A percentile compares a stretch with the other conserved stretches of the same genome.
phyloP scores from a whole-genome alignment of 805 yeast species.

The Candida palmyrensis region DNA sequence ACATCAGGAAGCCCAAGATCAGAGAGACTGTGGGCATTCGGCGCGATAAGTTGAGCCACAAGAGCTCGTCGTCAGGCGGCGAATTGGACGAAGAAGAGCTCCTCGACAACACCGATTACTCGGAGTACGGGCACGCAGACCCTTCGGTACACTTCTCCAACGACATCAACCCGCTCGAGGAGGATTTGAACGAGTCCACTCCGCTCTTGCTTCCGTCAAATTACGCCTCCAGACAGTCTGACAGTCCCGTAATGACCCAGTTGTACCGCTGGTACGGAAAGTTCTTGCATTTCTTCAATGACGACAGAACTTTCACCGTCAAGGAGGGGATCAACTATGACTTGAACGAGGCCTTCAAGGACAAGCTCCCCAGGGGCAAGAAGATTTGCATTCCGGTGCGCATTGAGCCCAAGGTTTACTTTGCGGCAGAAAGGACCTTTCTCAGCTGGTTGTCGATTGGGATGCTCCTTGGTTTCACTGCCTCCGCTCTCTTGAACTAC shows the following conservation, averaged over 20 bases:
- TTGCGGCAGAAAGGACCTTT: conserved; percentile 95
- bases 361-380: conserved; percentile 83
- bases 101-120: conserved; percentile 31
- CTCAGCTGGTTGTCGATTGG: conserved; percentile 92
- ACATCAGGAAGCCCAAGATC: conserved; percentile 81
- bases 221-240: conserved; percentile 19
- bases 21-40: conserved; percentile 57
- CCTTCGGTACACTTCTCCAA: conserved; percentile 42
- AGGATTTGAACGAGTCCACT: conserved; percentile 44
- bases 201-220: conserved; percentile 38
- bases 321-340: conserved; percentile 42
- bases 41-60: conserved; percentile 31
- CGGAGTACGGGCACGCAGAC: conserved; percentile 23
- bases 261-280: conserved; percentile 26
- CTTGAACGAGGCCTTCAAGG: conserved; percentile 39
- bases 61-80: conserved; percentile 46
- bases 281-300: conserved; percentile 38
- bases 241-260: conserved; percentile 29
- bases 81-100: conserved; percentile 68
- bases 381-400: conserved; percentile 88
- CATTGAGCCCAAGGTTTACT: conserved; percentile 98
- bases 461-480: conserved; percentile 82
- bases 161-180: conserved; percentile 42
- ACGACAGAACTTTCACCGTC: conserved; percentile 41
- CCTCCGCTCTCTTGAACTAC: conserved; percentile 78